Base-by-base conservation (phyloP, 345 rosid genomes). In the Eucalyptus melliodora region DNA sequence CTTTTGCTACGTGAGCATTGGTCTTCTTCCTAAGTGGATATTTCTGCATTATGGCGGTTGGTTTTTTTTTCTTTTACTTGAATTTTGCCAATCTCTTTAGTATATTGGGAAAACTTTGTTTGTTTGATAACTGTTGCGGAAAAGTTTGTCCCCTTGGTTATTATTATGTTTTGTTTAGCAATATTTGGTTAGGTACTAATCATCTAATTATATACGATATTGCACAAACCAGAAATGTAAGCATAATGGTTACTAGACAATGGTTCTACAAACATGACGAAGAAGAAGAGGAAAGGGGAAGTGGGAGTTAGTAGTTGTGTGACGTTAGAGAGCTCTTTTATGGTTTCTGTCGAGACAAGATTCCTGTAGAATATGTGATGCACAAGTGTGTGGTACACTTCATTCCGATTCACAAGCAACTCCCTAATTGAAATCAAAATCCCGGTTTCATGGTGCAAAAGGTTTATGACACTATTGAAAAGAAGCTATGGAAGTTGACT, bases 351-450 rank as follows among this genome's bases (percentile, higher is more conserved):
- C 96, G 94, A 37, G 99, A 98, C 90, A 97, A 95, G 89, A 95
- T 96, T 88, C 99, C 95, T 21, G 96, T 99, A 10, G 98, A 96
- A 87, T 94, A 95, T 87, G 97, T 96, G 91, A 97, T 98, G 99
- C 98, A 98, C 90, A 96, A 95, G 91, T 96, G 99, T 82, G 96
- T 95, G 65, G 96, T 96, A 89, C 98, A 98, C 90, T 98, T 98
- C 89, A 95, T 98, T 90, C 99, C 98, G 2, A 91, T 90, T 80
- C 93, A 96, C 93, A 97, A 97, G 91, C 97, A 97, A 56, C 62
- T 24, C 30, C 6, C 14, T 10, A 56, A 56, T 24, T 56, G 30
- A 24, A 56, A 56, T 1, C 30, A 56, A 24, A 56, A 56, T 56
- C 30, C 14, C 0, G 0, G 7, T 56, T 56, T 56, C 6, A 56